Evolutionary conservation across 306 rosid genomes (phyloP), one percentile per base, ranked within the genome.

Genomic region (Quercus agrifolia): DNA sequence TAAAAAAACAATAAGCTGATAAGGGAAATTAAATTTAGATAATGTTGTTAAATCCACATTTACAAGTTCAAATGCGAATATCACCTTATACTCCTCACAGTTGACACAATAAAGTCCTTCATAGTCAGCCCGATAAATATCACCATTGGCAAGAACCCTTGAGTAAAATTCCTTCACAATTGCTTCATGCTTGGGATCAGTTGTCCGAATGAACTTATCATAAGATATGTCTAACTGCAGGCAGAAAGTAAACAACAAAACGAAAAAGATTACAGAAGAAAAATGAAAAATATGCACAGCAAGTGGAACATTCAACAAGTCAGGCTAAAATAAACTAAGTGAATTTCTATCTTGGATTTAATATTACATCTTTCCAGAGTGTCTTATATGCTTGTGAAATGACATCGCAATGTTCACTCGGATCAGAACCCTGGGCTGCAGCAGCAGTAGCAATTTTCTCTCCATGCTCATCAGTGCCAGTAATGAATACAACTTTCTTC

Each of bases 381-480:
- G 86, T 88, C 86, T 78, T 89, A 83, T 90, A 92, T 66, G 91
- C 83, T 69, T 87, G 87, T 61, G 99, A 95, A 59, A 95, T 82
- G 84, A 84, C 79, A 82, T 95, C 84, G n/a, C 99, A 95, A 58
- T 95, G 98, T 35, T 92, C 96, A 5, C 74, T 81, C 6, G 99
- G 99, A 9, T 79, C 63, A 66, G 97, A 91, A 75, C 91, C 95
- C 79, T 71, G 89, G 7, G 88, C 86, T 73, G 91, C 82, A 41
- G 99, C 99, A 46, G 99, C 97, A 18, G 92, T 78, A 20, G 98
- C 98, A 87, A 92, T 90, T 87, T 95, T 95, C 87, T 95, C 99
- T 70, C 98, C 99, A 74, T 95, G 99, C 74, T 95, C 99, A 57
- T 95, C 99, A 0, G 98, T 92, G 52, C 99, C 99, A 41, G 99